Evolutionary conservation across 2,329 filamentous ascomycete genomes (phyloP).

Genomic region (Colletotrichum sp.): DNA sequence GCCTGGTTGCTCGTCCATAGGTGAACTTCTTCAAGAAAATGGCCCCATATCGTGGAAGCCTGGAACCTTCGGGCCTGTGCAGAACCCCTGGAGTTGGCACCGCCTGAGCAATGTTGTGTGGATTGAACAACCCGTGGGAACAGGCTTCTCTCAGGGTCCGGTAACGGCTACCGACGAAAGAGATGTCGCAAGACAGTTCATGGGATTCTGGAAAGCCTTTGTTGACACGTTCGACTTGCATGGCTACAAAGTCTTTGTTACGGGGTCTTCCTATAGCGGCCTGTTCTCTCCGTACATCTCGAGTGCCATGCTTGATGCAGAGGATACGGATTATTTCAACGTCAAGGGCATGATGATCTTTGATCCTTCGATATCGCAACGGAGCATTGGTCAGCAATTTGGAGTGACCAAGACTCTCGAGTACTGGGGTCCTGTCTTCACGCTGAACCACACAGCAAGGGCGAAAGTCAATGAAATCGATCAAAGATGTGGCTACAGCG

Average conservation of each 20-base stretch:
- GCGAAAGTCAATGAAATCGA: constrained; percentile 56
- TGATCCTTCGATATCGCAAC: constrained; percentile 68
- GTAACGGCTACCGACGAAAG: constrained; percentile 70
- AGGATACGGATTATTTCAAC: constrained; percentile 71
- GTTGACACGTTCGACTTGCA: constrained; percentile 71
- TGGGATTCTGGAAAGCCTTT: constrained; percentile 84
- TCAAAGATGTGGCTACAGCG: constrained; percentile 65
- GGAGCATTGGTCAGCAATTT: constrained; percentile 46
- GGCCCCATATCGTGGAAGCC: constrained; percentile 75
- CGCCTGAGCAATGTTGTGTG: constrained; percentile 79
- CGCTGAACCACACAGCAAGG: constrained; percentile 65
- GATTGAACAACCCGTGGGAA: constrained; percentile 72
- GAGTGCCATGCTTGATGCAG: constrained; percentile 71
- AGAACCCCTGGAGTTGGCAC: constrained; percentile 76
- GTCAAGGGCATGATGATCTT: constrained; percentile 74
- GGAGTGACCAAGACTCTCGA: constrained; percentile 65
- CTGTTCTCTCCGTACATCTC: constrained; percentile 74
- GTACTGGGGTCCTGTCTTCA: constrained; percentile 62
- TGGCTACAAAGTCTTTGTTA: constrained; percentile 72
- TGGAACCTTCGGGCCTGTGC: constrained; percentile 69
- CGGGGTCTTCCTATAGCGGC: constrained; percentile 75
- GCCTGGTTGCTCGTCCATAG: constrained; percentile 65
- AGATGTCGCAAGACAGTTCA: constrained; percentile 72
- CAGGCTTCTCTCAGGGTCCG: constrained; percentile 71
- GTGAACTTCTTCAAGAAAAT: constrained; percentile 77